phyloP scores from a whole-genome alignment of 352 stramenopile genomes.

The Phytophthora capsici region DNA sequence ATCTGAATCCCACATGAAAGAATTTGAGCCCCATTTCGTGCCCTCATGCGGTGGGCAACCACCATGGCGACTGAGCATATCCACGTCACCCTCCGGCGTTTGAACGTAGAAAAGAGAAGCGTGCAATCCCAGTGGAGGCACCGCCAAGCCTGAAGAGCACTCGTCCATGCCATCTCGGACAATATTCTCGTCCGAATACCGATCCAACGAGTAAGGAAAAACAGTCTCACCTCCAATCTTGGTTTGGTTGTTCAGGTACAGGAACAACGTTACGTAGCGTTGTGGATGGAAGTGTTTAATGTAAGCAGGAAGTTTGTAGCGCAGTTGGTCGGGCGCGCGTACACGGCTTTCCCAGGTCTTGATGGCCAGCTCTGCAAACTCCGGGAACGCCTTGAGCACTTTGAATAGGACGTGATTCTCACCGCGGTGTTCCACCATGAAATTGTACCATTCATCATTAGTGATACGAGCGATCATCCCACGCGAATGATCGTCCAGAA shows the following conservation, averaged over 20 bases:
- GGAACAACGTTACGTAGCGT: conserved; percentile 95
- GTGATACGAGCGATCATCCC: conserved; percentile 53
- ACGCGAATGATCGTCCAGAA: conserved; percentile 68
- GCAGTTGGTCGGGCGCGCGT: conserved; percentile 27
- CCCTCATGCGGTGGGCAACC: conserved; percentile 83
- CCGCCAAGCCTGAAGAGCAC: conserved; percentile 76
- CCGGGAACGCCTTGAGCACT: conserved; percentile 60
- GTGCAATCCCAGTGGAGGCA: conserved; percentile 71
- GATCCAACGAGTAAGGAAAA: conserved; percentile 90
- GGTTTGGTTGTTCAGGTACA: conserved; percentile 97
- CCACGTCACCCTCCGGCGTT: conserved; percentile 73
- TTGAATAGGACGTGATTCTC: conserved; percentile 69
- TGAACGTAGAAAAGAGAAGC: conserved; percentile 87
- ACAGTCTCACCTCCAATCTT: conserved; percentile 96
- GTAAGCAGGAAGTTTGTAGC: conserved; percentile 68
- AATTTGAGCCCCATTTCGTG: conserved; percentile 84
- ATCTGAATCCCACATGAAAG: conserved; percentile 88
- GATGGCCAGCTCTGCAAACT: conserved; percentile 68
- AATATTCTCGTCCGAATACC: conserved; percentile 73
- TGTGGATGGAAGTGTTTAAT: conserved; percentile 90
- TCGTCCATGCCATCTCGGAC: conserved; percentile 80
- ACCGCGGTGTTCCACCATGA: conserved; percentile 62
- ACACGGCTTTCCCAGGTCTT: conserved; percentile 73
- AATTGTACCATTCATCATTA: conserved; percentile 80
- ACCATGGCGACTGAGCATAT: conserved; percentile 78